Percentiles rank a stretch among this genome's conserved stretches.
These are phyloP conservation scores for Heimioporus punctisporus DNA, from an alignment of 1,284 basidiomycete genomes.

Conservation along the genomic window DNA sequence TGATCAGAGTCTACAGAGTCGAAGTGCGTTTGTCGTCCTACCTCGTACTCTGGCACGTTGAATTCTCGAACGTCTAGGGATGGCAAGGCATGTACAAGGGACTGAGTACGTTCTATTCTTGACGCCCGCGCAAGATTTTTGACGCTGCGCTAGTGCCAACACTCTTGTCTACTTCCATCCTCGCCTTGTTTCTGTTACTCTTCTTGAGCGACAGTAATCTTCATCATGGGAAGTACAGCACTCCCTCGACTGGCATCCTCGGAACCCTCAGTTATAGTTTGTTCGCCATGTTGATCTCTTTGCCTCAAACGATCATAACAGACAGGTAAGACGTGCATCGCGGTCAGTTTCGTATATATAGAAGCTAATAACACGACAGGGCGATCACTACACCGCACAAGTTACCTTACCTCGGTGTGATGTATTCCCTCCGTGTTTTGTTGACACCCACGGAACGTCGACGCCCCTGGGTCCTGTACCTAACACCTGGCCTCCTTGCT, in stretches of 20 bases:
- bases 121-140: constrained; percentile 5
- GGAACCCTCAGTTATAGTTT: constrained; percentile 65
- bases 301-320: constrained; percentile 53
- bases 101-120: constrained; percentile 53
- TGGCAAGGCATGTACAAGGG: constrained; percentile 84
- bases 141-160: constrained; percentile 64
- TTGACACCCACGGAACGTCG: constrained; percentile 84
- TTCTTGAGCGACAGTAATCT: constrained; percentile 56
- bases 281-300: constrained; percentile 71
- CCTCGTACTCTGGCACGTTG: neutral
- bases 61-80: constrained; percentile 62
- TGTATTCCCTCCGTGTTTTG: constrained; percentile 69
- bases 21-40: constrained; percentile 52
- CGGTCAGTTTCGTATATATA: neutral
- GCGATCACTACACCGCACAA: constrained; percentile 88
- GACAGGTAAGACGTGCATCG: constrained; percentile 1
- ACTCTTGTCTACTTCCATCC: constrained; percentile 58
- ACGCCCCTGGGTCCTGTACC: constrained; percentile 79
- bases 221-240: constrained; percentile 66
- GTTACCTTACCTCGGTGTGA: constrained; percentile 66
- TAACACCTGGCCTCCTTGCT: constrained; percentile 82
- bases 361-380: constrained; percentile 39
- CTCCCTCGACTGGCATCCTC: constrained; percentile 70
- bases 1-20: constrained; percentile 72
- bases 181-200: constrained; percentile 58